Conservation (phyloP, 1,284 basidiomycete species). For the Cutaneotrichosporon dermatis region DNA sequence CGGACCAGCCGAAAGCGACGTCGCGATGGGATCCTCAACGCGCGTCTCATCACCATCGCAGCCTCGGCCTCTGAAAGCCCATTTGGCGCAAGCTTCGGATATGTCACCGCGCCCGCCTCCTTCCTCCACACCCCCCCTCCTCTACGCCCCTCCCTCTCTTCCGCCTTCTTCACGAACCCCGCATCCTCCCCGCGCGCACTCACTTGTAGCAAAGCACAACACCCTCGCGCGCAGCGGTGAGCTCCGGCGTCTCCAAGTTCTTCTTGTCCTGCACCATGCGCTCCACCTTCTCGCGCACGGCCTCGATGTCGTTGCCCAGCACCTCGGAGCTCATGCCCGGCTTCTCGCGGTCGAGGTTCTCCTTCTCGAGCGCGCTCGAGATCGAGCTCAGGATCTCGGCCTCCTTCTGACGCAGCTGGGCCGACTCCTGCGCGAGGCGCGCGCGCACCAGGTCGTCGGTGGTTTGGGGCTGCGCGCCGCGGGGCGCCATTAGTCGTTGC, state of each 20-base stretch:
- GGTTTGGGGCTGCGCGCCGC: slow-evolving; percentile 14
- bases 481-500: slow-evolving; percentile 32
- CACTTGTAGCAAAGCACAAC: slow-evolving; percentile 48
- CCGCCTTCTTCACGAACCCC: no score
- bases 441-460: slow-evolving; percentile 44
- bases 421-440: slow-evolving; percentile 43
- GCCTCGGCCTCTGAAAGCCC: no score
- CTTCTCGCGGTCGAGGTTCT: slow-evolving; percentile 49
- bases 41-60: no score
- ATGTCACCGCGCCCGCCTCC: no score
- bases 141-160: no score
- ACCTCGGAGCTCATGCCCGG: slow-evolving; percentile 45
- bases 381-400: slow-evolving; percentile 44
- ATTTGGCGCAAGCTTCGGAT: no score
- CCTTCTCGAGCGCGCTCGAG: slow-evolving; percentile 47
- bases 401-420: slow-evolving; percentile 44
- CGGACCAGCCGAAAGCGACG: no score
- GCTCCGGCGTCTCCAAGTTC: slow-evolving; percentile 34
- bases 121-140: no score
- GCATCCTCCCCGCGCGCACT: slow-evolving; percentile 18
- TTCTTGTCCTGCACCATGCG: slow-evolving; percentile 37
- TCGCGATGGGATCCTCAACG: no score
- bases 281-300: slow-evolving; percentile 48
- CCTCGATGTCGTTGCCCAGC: slow-evolving; percentile 48
- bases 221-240: slow-evolving; percentile 35